A percentile compares a stretch with the other conserved stretches of the same genome.
These are phyloP conservation scores for Saccharum spontaneum DNA, from an alignment of 176 grass and related monocot genomes.

Conservation along the genomic window DNA sequence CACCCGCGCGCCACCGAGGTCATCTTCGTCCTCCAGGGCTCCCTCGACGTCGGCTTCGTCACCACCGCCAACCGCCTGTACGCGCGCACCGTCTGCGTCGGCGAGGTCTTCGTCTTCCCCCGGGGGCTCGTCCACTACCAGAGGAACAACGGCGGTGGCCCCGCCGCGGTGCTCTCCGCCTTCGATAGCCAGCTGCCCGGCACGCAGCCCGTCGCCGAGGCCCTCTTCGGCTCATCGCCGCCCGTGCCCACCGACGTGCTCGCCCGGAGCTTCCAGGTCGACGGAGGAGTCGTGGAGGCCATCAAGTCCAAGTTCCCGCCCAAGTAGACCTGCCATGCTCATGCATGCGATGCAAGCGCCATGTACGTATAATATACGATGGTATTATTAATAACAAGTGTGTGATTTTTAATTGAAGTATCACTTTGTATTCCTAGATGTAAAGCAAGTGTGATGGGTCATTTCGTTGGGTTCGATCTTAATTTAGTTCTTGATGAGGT, in stretches of 20 bases:
- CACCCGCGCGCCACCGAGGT: slow-evolving; percentile 78
- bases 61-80: slow-evolving; percentile 53
- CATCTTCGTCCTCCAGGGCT: slow-evolving; percentile 57
- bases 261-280: slow-evolving; percentile 52
- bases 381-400: no score
- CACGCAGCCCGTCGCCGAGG: slow-evolving; percentile 45
- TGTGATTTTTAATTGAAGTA: no score
- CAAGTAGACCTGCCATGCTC: not conserved
- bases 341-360: no score
- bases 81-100: slow-evolving; percentile 46
- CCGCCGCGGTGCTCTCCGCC: slow-evolving; percentile 43
- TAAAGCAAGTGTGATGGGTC: no score
- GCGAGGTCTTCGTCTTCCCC: slow-evolving; percentile 65
- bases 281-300: slow-evolving; percentile 41
- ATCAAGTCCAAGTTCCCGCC: slow-evolving; percentile 63
- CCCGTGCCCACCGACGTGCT: slow-evolving; percentile 50
- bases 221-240: slow-evolving; percentile 51
- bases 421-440: no score
- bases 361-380: no score
- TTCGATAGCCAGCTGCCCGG: slow-evolving; percentile 81
- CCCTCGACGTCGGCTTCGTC: slow-evolving; percentile 71
- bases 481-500: no score
- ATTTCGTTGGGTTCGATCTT: no score
- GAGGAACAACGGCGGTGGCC: slow-evolving; percentile 41
- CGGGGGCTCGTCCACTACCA: slow-evolving; percentile 69